Percentiles rank a stretch among this genome's conserved stretches.
Evolutionary conservation across 2,329 filamentous ascomycete genomes (phyloP).

Genomic region (Phialophora expanda): DNA sequence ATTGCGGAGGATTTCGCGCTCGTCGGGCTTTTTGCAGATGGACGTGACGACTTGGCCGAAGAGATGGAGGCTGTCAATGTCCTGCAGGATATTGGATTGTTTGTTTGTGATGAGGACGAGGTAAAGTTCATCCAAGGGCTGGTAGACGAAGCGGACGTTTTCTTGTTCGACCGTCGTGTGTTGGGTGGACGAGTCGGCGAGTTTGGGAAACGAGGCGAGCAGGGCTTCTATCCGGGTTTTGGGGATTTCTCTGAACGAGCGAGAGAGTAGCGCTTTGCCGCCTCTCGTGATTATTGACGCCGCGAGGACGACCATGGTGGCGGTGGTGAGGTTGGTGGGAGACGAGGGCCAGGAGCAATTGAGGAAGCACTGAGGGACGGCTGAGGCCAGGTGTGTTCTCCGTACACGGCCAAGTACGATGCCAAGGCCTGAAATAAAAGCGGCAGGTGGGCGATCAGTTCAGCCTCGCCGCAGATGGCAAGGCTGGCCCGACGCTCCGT

Average conservation of each 20-base stretch:
- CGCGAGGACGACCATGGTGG: constrained; percentile 81
- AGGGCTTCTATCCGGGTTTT: constrained; percentile 95
- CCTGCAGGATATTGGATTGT: constrained; percentile 98
- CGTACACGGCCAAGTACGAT: neutral
- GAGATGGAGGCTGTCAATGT: constrained; percentile 96
- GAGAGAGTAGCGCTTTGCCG: constrained; percentile 96
- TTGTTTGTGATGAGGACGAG: constrained; percentile 99
- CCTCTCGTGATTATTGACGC: constrained; percentile 98
- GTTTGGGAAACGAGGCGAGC: constrained; percentile 95
- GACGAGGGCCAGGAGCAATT: neutral
- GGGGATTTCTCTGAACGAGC: constrained; percentile 97
- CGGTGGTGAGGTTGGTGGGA: constrained; percentile 1
- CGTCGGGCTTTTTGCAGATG: constrained; percentile 94
- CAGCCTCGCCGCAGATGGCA: neutral
- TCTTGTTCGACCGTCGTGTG: constrained; percentile 99
- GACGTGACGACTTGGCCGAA: constrained; percentile 97
- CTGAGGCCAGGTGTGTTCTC: constrained; percentile 3
- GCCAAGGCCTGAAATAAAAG: neutral
- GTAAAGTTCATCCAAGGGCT: constrained; percentile 98
- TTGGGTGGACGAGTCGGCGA: constrained; percentile 92
- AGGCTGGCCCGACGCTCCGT: too few relatives aligned
- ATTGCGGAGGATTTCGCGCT: constrained; percentile 92
- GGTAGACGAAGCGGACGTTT: constrained; percentile 99
- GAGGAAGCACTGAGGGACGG: neutral
- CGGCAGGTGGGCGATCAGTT: neutral